Base-by-base conservation (phyloP, 768 basidiomycete species). In the Psilocybe tampanensis region DNA sequence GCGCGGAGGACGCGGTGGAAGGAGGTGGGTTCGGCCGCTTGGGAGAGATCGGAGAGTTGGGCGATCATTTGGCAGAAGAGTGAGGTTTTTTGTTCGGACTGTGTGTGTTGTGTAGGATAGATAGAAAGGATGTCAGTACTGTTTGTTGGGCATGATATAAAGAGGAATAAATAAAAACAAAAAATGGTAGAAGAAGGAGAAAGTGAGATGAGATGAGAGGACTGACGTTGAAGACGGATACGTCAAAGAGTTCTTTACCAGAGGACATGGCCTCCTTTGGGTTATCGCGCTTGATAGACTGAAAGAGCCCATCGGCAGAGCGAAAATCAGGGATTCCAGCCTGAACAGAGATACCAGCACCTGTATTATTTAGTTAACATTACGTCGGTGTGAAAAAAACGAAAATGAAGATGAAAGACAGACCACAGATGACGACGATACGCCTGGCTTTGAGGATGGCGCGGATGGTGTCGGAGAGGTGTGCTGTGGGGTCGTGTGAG, bases 271-370 rank as follows among this genome's bases (percentile, higher is more conserved):
- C 74, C 61, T 89, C 87, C 56, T 83, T 83, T 0, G 89, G 88
- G 69, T 94, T 89, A 65, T 90, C 89, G 63, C 86, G 80, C 68
- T 89, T 93, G 60, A 92, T 72, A 18, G 83, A 80, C 65, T 88
- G 85, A 68, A 95, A 95, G 23, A 95, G 74, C 24, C 93, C 93
- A 54, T 87, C 85, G 15, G 86, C 70, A 11, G 92, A 94, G 63
- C 94, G 77, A 70, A 96, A 95, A 72, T 95, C 94, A 29, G 94
- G 94, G 44, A 95, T 95, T 15, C 92, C 91, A 45, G 92, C 90
- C 36, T 86, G 82, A 11, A 93, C 91, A 56, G 92, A 94, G 55
- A 95, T 90, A 44, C 94, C 94, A 58, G 94, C 94, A 59, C 93
- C 94, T 92, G 55, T 51, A 36, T 15, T 55, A n/a, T n/a, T n/a